Base-by-base conservation (phyloP, 345 rosid genomes). In the Lumnitzera racemosa region DNA sequence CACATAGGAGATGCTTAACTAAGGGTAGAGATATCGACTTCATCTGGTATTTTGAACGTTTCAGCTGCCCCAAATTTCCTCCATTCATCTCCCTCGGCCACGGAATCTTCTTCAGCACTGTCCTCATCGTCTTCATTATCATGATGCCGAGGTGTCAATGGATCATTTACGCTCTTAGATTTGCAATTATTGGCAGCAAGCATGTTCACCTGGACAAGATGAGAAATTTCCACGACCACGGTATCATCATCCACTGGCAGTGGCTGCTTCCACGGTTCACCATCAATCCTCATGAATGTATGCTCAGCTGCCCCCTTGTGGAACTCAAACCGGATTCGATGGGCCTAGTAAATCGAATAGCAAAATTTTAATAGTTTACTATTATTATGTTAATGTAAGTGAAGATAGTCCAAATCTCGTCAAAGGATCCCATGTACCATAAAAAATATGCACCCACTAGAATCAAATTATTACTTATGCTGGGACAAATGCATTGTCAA, bases 251-350 rank as follows among this genome's bases (percentile, higher is more conserved):
- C 73, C 10, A 43, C 59, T 13, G 96, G 90, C 15, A 91, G 65
- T 5, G 89, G 92, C 68, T 91, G 96, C 82, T 83, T 89, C 95
- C 96, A 91, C 0, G 95, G 95, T 61, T 87, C 96, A 66, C 96
- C 98, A 36, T 91, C 98, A 53, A 85, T 81, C 72, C 98, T 86
- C 92, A 86, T 89, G 70, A 36, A 87, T 57, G 96, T 81, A 70
- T 78, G 83, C 29, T 84, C 85, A 11, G 91, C 75, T 11, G 80
- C 83, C 46, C 89, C 87, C 76, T 76, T 94, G 70, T 75, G 90
- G 58, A 91, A 89, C 74, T 89, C 90, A 23, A 91, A 85, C 46
- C 78, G 75, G 53, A 91, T 80, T 55, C 86, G 70, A 57, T 71
- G 82, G 59, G 95, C 90, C 99, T 92, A 64, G 27, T 49, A 43